Base-by-base conservation (phyloP, 2,329 filamentous ascomycete genomes). In the Stachybotrys chartarum region DNA sequence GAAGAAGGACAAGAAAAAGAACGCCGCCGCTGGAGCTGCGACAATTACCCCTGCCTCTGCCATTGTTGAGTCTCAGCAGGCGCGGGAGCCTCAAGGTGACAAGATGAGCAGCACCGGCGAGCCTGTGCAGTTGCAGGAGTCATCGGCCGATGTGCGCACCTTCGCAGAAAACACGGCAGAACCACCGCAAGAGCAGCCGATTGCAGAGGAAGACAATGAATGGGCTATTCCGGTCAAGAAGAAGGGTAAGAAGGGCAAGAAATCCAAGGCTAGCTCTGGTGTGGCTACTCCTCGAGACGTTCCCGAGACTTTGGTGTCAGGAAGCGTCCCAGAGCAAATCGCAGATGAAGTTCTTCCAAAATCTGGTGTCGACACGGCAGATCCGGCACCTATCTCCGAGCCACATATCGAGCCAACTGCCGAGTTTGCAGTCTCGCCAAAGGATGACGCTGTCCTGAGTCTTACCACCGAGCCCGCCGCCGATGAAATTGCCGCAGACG, bases 181-280 rank as follows among this genome's bases (percentile, higher is more conserved):
- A 17, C 18, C 16, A 24, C 12, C 47, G 14, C n/a, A 18, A 50
- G 47, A 50, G 17, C 47, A 16, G 24, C 11, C 7, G 47, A 30
- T 7, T 6, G n/a, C 2, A 7, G 47, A 52, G 64, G 35, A 42
- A 5, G 35, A 42, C 14, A 42, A 14, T 5, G 35, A 42, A 42
- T 42, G 35, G 35, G 35, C 35, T 14, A 42, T 42, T 14, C 35
- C 35, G 14, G 35, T 65, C 55, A 76, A 73, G 58, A 76, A 73
- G 58, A 80, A 78, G 59, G 73, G 68, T 55, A 71, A 70, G 62
- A 71, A 70, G 64, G 71, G 62, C 68, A 73, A 69, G 60, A 64
- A 68, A 56, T 45, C 44, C 30, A 59, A 55, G n/a, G n/a, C n/a
- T 10, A 30, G 4, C 4, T 48, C 46, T 48, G 46, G 46, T n/a